A percentile compares a stretch with the other conserved stretches of the same genome.
Conservation (phyloP, 164 flowering plant genomes). For the Tetrastigma voinierianum region DNA sequence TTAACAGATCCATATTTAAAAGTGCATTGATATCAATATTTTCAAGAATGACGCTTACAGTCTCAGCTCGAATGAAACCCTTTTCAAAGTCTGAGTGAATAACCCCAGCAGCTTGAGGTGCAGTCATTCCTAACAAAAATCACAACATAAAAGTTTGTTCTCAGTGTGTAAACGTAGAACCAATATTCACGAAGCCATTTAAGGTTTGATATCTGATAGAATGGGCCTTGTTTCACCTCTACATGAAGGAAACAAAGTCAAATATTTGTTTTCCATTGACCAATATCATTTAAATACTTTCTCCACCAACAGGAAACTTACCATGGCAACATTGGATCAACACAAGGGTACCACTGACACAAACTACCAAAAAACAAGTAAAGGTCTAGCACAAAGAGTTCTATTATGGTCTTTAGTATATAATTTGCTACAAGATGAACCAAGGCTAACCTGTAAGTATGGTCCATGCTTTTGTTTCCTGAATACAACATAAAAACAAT, state of each 20-base stretch:
- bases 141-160: too few relatives aligned
- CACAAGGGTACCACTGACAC: neutral
- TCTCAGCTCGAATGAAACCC: slow-evolving; percentile 98
- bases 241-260: neutral
- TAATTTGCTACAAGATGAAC: neutral
- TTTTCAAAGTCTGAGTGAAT: slow-evolving; percentile 99
- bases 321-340: neutral
- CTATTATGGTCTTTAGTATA: neutral
- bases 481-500: slow-evolving; percentile 14
- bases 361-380: neutral
- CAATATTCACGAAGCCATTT: too few relatives aligned
- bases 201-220: too few relatives aligned
- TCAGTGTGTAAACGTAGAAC: too few relatives aligned
- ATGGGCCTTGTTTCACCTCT: neutral
- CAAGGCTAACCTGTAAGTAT: slow-evolving; percentile 75
- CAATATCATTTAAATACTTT: too few relatives aligned
- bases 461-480: slow-evolving; percentile 99
- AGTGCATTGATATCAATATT: too few relatives aligned
- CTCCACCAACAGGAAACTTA: neutral
- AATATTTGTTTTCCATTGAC: too few relatives aligned
- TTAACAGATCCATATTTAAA: too few relatives aligned
- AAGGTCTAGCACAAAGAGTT: neutral
- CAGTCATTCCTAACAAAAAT: slow-evolving; percentile 77
- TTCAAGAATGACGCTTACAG: slow-evolving; percentile 48
- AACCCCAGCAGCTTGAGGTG: slow-evolving; percentile 99